Evolutionary conservation across 2,329 filamentous ascomycete genomes (phyloP).

Genomic region (Fusarium pseudograminearum): DNA sequence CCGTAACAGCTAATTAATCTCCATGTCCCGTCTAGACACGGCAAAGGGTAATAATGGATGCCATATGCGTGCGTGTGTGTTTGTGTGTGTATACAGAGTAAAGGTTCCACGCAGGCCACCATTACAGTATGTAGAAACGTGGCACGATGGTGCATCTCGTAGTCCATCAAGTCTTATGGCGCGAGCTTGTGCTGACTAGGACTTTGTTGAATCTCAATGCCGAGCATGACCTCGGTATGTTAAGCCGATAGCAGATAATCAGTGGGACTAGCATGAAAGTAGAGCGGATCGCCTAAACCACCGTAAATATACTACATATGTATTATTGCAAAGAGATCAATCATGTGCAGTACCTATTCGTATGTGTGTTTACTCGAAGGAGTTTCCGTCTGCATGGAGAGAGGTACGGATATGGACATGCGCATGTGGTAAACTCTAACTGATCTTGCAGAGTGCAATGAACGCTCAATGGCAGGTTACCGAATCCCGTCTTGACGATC

Average conservation of each 20-base stretch:
- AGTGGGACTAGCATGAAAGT: not conserved
- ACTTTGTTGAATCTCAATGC: slow-evolving; percentile 2
- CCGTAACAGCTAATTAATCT: not conserved
- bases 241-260: not conserved
- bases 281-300: not conserved
- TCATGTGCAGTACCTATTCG: no score
- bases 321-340: no score
- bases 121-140: slow-evolving; percentile 5
- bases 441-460: not conserved
- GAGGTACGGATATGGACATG: not conserved
- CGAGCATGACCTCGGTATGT: slow-evolving; percentile 20
- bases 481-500: slow-evolving; percentile 3
- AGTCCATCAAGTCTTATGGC: not conserved
- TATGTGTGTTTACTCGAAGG: not conserved
- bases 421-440: not conserved
- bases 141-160: slow-evolving; percentile 1
- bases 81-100: not conserved
- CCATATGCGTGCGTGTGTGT: not conserved
- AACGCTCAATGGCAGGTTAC: not conserved
- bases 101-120: slow-evolving; percentile 12
- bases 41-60: not conserved
- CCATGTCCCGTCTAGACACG: not conserved
- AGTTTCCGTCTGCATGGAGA: not conserved
- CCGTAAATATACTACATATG: no score
- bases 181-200: not conserved